phyloP scores from a whole-genome alignment of 148 eudicot species.

The Dianthus caryophyllus region DNA sequence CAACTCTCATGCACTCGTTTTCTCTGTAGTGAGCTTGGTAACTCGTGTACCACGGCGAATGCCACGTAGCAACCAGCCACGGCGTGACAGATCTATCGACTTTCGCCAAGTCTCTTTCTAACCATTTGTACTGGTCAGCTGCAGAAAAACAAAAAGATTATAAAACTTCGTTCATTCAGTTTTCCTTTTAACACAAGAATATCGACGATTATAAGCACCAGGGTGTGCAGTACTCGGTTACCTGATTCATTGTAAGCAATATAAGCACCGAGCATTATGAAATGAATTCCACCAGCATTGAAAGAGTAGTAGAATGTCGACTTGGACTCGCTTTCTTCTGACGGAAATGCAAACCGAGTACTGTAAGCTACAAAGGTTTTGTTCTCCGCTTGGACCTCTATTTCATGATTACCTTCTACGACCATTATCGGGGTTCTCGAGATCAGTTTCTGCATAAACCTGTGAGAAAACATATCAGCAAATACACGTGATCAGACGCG shows the following conservation, averaged over 20 bases:
- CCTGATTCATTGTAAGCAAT: constrained; percentile 75
- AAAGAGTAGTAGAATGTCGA: constrained; percentile 92
- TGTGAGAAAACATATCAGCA: constrained; percentile 26
- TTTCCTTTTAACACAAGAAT: not conserved
- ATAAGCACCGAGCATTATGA: constrained; percentile 85
- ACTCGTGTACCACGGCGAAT: constrained; percentile 90
- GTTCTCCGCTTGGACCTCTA: constrained; percentile 65
- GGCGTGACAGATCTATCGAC: constrained; percentile 79
- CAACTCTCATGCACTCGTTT: constrained; percentile 91
- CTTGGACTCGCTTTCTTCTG: constrained; percentile 70
- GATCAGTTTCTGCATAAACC: constrained; percentile 78
- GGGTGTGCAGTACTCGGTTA: constrained; percentile 20
- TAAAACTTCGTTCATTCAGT: not conserved
- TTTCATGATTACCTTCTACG: constrained; percentile 95
- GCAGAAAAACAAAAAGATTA: not conserved
- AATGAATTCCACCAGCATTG: constrained; percentile 94
- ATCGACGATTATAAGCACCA: not conserved
- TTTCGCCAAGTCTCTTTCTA: constrained; percentile 75
- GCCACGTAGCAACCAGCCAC: constrained; percentile 89
- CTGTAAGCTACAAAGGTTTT: constrained; percentile 80
- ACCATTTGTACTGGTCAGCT: constrained; percentile 96
- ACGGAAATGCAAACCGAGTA: constrained; percentile 93
- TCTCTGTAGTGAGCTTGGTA: constrained; percentile 91
- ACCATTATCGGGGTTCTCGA: constrained; percentile 89
- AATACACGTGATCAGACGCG: not conserved